Conservation (phyloP, 805 yeast species). For the Pichia californica region DNA sequence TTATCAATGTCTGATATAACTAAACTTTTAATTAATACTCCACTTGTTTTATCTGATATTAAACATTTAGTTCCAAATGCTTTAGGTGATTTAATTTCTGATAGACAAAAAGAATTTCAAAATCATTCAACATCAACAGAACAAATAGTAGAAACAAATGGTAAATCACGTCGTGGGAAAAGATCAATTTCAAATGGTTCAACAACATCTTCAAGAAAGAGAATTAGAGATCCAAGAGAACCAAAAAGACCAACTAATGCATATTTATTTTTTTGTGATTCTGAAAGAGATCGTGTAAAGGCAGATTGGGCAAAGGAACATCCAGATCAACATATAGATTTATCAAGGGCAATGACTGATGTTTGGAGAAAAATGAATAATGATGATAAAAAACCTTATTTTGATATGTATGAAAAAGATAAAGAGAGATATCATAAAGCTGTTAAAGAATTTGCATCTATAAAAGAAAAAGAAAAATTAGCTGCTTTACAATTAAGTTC, state of each 20-base stretch:
- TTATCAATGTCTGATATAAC: slow-evolving; percentile 24
- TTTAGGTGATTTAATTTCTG: slow-evolving; percentile 9
- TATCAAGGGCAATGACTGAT: slow-evolving; percentile 74
- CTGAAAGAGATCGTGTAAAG: slow-evolving; percentile 69
- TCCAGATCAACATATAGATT: slow-evolving; percentile 52
- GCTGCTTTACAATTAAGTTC: slow-evolving; percentile 4
- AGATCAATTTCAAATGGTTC: slow-evolving; percentile 15
- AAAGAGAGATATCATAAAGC: slow-evolving; percentile 68
- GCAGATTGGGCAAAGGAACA: slow-evolving; percentile 46
- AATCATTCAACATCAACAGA: slow-evolving; percentile 1
- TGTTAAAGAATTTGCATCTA: slow-evolving; percentile 41
- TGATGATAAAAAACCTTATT: slow-evolving; percentile 65
- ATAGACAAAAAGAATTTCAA: slow-evolving; percentile 9
- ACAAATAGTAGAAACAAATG: background rate
- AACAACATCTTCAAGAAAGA: slow-evolving; percentile 22
- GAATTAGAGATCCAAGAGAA: slow-evolving; percentile 68
- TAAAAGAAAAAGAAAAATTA: slow-evolving; percentile 19
- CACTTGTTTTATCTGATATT: slow-evolving; percentile 18
- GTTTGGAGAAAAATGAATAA: slow-evolving; percentile 75
- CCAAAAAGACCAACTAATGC: slow-evolving; percentile 92
- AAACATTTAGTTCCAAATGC: slow-evolving; percentile 6
- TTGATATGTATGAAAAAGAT: slow-evolving; percentile 71
- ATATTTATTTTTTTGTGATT: slow-evolving; percentile 78
- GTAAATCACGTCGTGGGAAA: slow-evolving; percentile 10
- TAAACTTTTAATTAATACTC: slow-evolving; percentile 22